Evolutionary conservation across 345 rosid species (phyloP), one percentile per base, ranked within the genome.

Genomic region (Citrus hindsii): DNA sequence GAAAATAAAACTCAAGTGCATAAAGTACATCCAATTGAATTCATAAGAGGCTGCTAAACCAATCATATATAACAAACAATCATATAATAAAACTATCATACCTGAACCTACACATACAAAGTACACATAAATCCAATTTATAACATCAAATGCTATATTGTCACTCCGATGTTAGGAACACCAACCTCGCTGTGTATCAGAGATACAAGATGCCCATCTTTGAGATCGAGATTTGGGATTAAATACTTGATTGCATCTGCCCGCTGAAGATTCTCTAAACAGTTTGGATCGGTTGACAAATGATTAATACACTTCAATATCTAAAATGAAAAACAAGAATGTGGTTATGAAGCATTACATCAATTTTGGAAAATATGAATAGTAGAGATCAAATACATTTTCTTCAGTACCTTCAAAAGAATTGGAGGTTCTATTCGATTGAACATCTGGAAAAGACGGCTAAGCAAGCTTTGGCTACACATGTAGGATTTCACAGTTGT

Each of bases 241-340:
- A 94, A 82, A 87, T 88, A 90, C 84, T 94, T 96, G 80, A 94
- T 96, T 68, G 97, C 97, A 82, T 96, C 93, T 16, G 99, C 98
- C 16, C 94, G 97, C 86, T 96, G 98, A 86, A 96, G 97, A 84
- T 85, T 90, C 90, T 96, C 97, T 80, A 96, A 88, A 90, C 98
- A 96, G 84, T 94, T 92, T 30, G 99, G 99, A 75, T 96, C 99
- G 30, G 90, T 89, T 73, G 99, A 96, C 76, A 96, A 88, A 83
- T 91, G 83, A 83, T 95, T 93, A 75, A 93, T 87, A 79, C 99
- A 95, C 89, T 89, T 90, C 76, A 93, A 87, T 79, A 91, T 86
- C 99, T 95, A 85, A 13, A 80, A 40, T 32, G 27, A 38, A 65
- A 59, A 79, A 83, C 82, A n/a, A 78, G 74, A 46, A 60, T 77